Conservation (phyloP, 2,329 filamentous ascomycete genomes). For the Ophiostoma triangulosporum region DNA sequence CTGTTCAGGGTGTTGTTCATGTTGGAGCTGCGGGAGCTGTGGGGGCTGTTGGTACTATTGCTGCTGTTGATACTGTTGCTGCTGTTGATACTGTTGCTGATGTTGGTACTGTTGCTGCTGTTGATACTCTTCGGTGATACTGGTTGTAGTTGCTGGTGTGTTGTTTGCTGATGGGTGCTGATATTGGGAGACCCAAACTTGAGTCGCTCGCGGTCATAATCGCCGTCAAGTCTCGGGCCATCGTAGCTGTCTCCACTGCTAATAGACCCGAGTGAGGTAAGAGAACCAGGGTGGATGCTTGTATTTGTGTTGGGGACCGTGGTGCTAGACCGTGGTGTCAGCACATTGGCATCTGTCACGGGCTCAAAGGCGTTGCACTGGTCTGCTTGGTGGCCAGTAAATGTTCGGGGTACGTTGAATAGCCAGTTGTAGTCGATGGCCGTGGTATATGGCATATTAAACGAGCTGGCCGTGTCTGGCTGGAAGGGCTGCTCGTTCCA, state of each 20-base stretch:
- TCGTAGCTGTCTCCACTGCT: neutral
- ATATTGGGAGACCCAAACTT: neutral
- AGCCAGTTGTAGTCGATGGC: conserved; percentile 13
- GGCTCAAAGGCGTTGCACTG: neutral
- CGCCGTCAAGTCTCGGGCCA: neutral
- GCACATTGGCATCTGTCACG: neutral
- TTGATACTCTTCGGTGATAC: neutral
- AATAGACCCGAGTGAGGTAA: neutral
- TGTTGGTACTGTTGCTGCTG: neutral
- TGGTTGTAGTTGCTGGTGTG: neutral
- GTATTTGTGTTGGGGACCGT: neutral
- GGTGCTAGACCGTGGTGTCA: neutral
- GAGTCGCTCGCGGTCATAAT: neutral
- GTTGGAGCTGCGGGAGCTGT: neutral
- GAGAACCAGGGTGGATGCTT: neutral
- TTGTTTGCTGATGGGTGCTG: neutral
- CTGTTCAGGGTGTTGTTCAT: neutral
- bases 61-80: neutral
- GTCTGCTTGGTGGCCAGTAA: neutral
- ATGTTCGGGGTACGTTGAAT: conserved; percentile 3
- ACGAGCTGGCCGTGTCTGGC: conserved; percentile 13
- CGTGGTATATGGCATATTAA: conserved; percentile 14
- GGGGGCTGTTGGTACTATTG: neutral
- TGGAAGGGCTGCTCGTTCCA: conserved; percentile 11
- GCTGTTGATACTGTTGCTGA: neutral